phyloP scores from a whole-genome alignment of 2,329 filamentous ascomycete genomes.

The Lanzia echinophila region DNA sequence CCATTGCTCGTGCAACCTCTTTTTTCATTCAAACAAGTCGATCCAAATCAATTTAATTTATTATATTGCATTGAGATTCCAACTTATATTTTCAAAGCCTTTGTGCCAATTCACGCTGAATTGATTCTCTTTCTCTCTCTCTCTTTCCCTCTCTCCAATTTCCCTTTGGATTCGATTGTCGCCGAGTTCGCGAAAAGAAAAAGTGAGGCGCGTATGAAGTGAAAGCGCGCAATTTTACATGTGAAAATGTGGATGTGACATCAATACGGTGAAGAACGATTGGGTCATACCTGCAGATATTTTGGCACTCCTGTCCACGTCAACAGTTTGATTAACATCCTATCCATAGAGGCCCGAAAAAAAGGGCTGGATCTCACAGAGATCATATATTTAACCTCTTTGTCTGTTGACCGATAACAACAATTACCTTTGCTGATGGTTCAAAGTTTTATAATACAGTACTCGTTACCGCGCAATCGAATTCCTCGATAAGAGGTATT shows the following conservation, averaged over 20 bases:
- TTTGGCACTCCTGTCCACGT: slow-evolving; percentile 4
- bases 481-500: background rate
- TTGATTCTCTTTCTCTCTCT: no score
- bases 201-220: background rate
- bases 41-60: no score
- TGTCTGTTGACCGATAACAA: background rate
- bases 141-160: no score
- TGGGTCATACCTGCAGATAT: slow-evolving; percentile 3
- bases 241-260: slow-evolving; percentile 9
- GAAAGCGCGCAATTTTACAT: background rate
- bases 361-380: background rate
- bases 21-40: no score
- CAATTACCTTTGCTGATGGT: background rate
- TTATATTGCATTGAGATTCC: no score
- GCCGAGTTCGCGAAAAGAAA: background rate
- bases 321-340: background rate
- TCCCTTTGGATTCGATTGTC: background rate
- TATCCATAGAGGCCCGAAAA: background rate
- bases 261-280: background rate
- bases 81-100: no score
- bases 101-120: no score
- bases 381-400: background rate
- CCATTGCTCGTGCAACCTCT: no score
- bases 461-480: slow-evolving; percentile 4
- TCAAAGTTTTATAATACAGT: background rate